Conservation (phyloP, 768 basidiomycete species). For the Amanita rimosa region DNA sequence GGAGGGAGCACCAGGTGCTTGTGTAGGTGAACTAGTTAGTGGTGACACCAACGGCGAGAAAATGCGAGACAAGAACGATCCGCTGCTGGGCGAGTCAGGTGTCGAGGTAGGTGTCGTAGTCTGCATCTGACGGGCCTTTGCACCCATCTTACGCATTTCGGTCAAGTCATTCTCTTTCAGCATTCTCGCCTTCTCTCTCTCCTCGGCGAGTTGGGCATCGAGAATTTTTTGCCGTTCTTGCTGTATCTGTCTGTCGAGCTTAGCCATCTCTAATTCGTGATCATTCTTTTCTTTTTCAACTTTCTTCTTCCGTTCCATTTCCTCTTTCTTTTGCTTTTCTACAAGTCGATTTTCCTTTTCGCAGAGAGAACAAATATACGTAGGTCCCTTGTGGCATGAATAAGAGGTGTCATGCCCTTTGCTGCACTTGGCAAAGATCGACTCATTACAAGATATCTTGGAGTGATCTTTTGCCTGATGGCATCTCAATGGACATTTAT, state of each 20-base stretch:
- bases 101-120: neutral
- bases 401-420: conserved; percentile 25
- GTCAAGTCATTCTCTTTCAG: conserved; percentile 22
- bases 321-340: conserved; percentile 14
- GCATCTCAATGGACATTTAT: conserved; percentile 49
- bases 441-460: conserved; percentile 34
- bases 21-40: neutral
- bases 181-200: conserved; percentile 22
- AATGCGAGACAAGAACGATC: neutral
- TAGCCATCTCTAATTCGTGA: conserved; percentile 22
- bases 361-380: conserved; percentile 32
- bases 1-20: neutral
- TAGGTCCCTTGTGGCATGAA: conserved; percentile 26
- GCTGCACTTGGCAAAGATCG: conserved; percentile 27
- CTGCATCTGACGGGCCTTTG: neutral
- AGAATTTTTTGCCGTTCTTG: neutral
- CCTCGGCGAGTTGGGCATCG: conserved; percentile 21
- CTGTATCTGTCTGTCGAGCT: conserved; percentile 18
- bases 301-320: conserved; percentile 18
- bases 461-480: conserved; percentile 46
- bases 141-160: neutral
- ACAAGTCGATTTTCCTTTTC: conserved; percentile 23
- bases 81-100: neutral
- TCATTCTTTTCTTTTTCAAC: conserved; percentile 17
- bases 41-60: neutral